Percentiles rank a stretch among this genome's conserved stretches.
These are phyloP conservation scores for Tausonia pullulans DNA, from an alignment of 1,284 basidiomycete genomes.

Conservation along the genomic window DNA sequence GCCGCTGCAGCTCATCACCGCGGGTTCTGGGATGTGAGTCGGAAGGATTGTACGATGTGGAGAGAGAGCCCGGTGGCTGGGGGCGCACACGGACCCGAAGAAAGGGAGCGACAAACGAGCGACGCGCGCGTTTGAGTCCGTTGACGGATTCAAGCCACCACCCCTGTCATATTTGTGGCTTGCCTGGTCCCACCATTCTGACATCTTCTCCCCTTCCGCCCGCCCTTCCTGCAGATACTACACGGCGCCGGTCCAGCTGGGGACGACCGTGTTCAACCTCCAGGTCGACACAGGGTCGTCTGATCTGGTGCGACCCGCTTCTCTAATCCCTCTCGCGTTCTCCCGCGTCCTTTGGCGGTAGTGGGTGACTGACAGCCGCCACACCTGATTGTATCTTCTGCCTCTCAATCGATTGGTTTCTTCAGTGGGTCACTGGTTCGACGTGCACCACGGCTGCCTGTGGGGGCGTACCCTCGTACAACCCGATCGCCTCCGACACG, in stretches of 20 bases:
- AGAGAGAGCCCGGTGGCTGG: too few species aligned
- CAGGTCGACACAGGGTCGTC: slow-evolving; percentile 66
- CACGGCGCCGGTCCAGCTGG: slow-evolving; percentile 46
- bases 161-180: too few species aligned
- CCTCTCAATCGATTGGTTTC: not conserved
- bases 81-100: too few species aligned
- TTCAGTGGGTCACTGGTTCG: slow-evolving; percentile 52
- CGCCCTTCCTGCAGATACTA: slow-evolving; percentile 42
- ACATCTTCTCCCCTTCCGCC: not conserved
- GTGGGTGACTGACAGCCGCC: not conserved
- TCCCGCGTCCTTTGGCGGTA: slow-evolving; percentile 5
- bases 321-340: not conserved
- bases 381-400: not conserved
- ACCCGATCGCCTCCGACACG: slow-evolving; percentile 29
- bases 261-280: slow-evolving; percentile 46
- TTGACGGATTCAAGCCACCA: too few species aligned
- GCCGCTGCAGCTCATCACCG: too few species aligned
- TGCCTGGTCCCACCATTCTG: too few species aligned
- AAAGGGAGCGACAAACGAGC: too few species aligned
- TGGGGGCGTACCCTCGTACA: slow-evolving; percentile 17
- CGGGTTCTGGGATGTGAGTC: too few species aligned
- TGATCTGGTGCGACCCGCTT: slow-evolving; percentile 46
- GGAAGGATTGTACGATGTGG: too few species aligned
- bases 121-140: too few species aligned
- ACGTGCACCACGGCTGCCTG: slow-evolving; percentile 45